Percentiles rank a stretch among this genome's conserved stretches.
Evolutionary conservation across 2,329 filamentous ascomycete species (phyloP).

Genomic region (Penicillium paneum): DNA sequence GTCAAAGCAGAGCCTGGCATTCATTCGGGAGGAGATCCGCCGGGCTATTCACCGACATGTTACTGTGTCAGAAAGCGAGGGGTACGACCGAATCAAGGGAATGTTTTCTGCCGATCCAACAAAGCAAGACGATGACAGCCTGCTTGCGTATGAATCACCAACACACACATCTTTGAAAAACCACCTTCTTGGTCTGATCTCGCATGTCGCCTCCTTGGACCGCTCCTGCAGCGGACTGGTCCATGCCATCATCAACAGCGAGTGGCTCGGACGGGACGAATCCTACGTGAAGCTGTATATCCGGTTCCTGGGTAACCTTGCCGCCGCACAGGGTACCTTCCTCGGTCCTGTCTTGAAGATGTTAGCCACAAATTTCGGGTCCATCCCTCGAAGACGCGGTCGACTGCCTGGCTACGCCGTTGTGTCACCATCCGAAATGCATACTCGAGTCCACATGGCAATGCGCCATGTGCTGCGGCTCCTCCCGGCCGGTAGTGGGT

Average conservation of each 20-base stretch:
- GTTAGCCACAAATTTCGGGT: slow-evolving; percentile 74
- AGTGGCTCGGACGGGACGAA: slow-evolving; percentile 62
- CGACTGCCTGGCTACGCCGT: slow-evolving; percentile 53
- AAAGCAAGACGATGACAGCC: slow-evolving; percentile 33
- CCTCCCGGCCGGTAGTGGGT: slow-evolving; percentile 72
- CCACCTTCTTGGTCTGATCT: slow-evolving; percentile 57
- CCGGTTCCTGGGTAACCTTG: slow-evolving; percentile 60
- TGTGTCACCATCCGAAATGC: slow-evolving; percentile 63
- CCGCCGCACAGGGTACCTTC: slow-evolving; percentile 79
- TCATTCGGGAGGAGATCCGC: slow-evolving; percentile 61
- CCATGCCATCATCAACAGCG: slow-evolving; percentile 55
- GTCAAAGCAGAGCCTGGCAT: slow-evolving; percentile 53
- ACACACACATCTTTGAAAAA: slow-evolving; percentile 53
- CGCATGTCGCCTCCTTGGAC: slow-evolving; percentile 55
- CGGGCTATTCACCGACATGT: slow-evolving; percentile 55
- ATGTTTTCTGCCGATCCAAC: slow-evolving; percentile 51
- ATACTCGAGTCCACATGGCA: slow-evolving; percentile 70
- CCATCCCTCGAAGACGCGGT: slow-evolving; percentile 54
- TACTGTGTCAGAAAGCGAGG: slow-evolving; percentile 52
- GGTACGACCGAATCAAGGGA: slow-evolving; percentile 56
- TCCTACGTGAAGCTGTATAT: slow-evolving; percentile 57
- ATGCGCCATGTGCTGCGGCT: slow-evolving; percentile 74
- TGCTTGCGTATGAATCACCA: slow-evolving; percentile 45
- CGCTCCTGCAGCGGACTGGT: slow-evolving; percentile 58
- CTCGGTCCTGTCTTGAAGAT: slow-evolving; percentile 71